Conservation (phyloP, 768 basidiomycete genomes). For the Termitomyces sp. region DNA sequence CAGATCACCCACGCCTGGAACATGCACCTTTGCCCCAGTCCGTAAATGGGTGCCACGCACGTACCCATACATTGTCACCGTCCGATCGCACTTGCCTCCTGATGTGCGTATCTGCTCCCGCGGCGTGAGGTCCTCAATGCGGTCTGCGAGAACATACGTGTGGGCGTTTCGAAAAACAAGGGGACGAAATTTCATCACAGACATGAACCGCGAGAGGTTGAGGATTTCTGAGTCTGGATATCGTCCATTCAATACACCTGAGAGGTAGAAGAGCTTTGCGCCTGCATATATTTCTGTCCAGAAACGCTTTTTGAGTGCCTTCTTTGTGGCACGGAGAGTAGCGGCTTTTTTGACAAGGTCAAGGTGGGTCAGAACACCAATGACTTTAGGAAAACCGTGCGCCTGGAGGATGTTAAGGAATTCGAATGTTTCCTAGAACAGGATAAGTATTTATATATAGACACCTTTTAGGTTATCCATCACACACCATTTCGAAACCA, state of each 20-base stretch:
- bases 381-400: conserved; percentile 98
- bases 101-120: conserved; percentile 73
- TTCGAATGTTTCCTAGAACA: conserved; percentile 89
- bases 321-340: conserved; percentile 85
- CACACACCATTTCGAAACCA: conserved; percentile 94
- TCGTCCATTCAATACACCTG: conserved; percentile 93
- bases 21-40: conserved; percentile 74
- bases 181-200: conserved; percentile 98
- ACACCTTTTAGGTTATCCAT: not conserved
- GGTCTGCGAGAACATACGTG: conserved; percentile 91
- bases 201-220: conserved; percentile 93
- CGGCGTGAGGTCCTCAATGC: conserved; percentile 91
- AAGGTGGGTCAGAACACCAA: conserved; percentile 92
- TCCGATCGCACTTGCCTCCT: conserved; percentile 91
- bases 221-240: conserved; percentile 97
- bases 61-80: conserved; percentile 91
- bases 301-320: conserved; percentile 93
- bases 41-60: conserved; percentile 85
- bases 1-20: conserved; percentile 93
- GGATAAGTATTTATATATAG: not conserved
- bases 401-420: conserved; percentile 96
- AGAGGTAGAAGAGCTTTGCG: conserved; percentile 96
- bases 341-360: conserved; percentile 94
- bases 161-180: conserved; percentile 94
- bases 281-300: conserved; percentile 99